Base-by-base conservation (phyloP, 2,329 filamentous ascomycete genomes). In the Botrytis fabae region DNA sequence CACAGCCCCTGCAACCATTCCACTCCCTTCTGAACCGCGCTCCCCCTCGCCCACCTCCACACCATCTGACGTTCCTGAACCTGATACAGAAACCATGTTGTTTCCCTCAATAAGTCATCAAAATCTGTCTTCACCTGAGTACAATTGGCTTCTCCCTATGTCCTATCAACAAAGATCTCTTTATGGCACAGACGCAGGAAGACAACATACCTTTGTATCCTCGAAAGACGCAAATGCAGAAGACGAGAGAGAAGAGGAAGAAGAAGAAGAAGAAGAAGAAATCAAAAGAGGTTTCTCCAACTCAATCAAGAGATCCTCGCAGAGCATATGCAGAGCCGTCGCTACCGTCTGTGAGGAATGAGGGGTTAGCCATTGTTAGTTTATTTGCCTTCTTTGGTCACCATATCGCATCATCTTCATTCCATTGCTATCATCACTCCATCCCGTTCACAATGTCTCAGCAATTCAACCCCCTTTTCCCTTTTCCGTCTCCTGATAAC, bases 1-100 rank as follows among this genome's bases (percentile, higher is more conserved):
- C 80, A 81, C 40, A 80, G 69, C 9, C 75, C 73, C 73, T 81
- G 80, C 74, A 81, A 73, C 76, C 77, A 80, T 8, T 68, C 73
- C 51, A 81, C 51, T 1, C 71, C 75, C 60, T 77, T 74, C 73
- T 75, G 76, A 14, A 80, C 77, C 18, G 57, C 63, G 69, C 77
- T 78, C 10, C 76, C 66, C 12, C 40, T 51, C 22, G 68, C 66
- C 77, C 77, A 80, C 3, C 62, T 60, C 71, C 74, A 77, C 10
- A 48, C 38, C 73, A 77, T 75, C 75, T 80, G 77, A 38, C 65
- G 73, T 48, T 80, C 78, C 38, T 80, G 78, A 7, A 81, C 74
- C 32, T 74, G 74, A 69, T 77, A 73, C 12, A 81, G 72, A 38
- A 81, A 79, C 18, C 74, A 71, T 1, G 78, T 77, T 5, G 79